Conservation (phyloP, 2,329 filamentous ascomycete genomes). For the Xylaria sp. region DNA sequence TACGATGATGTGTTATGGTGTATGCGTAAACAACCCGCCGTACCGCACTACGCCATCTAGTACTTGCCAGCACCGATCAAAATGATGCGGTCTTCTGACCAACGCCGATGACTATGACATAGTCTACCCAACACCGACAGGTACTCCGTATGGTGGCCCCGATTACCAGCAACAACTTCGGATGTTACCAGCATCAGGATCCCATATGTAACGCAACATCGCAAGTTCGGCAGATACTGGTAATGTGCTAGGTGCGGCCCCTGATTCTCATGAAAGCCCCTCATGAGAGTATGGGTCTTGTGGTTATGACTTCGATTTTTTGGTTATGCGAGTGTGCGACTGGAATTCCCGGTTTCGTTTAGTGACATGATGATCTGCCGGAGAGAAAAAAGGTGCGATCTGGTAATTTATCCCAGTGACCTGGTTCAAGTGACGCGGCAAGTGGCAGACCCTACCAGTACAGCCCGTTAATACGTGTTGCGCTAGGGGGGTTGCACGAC, state of each 20-base stretch:
- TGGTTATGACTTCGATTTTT: not conserved
- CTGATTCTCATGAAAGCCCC: slow-evolving; percentile 14
- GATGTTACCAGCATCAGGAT: slow-evolving; percentile 16
- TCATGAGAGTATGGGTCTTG: slow-evolving; percentile 13
- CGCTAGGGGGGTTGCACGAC: slow-evolving; percentile 13
- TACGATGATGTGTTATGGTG: not conserved
- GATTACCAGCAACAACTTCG: slow-evolving; percentile 2
- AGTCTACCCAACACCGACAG: not conserved
- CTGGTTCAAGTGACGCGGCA: slow-evolving; percentile 34
- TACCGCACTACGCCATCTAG: slow-evolving; percentile 22
- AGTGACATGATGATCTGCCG: slow-evolving; percentile 35
- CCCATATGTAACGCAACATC: slow-evolving; percentile 23
- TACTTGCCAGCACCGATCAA: not conserved
- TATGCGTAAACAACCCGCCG: not conserved
- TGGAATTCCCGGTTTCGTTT: slow-evolving; percentile 7
- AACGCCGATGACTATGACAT: not conserved
- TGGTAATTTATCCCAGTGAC: slow-evolving; percentile 32
- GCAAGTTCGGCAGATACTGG: slow-evolving; percentile 4
- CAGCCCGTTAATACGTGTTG: slow-evolving; percentile 9
- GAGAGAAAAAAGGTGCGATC: slow-evolving; percentile 23
- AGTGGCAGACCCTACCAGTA: slow-evolving; percentile 8
- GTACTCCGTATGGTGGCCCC: not conserved
- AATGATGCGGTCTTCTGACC: too few relatives aligned
- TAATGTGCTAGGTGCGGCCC: slow-evolving; percentile 14
- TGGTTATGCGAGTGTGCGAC: not conserved